Evolutionary conservation across 1,139 yeast genomes (phyloP), one percentile per base, ranked within the genome.

Genomic region (Protomyces pachydermus): DNA sequence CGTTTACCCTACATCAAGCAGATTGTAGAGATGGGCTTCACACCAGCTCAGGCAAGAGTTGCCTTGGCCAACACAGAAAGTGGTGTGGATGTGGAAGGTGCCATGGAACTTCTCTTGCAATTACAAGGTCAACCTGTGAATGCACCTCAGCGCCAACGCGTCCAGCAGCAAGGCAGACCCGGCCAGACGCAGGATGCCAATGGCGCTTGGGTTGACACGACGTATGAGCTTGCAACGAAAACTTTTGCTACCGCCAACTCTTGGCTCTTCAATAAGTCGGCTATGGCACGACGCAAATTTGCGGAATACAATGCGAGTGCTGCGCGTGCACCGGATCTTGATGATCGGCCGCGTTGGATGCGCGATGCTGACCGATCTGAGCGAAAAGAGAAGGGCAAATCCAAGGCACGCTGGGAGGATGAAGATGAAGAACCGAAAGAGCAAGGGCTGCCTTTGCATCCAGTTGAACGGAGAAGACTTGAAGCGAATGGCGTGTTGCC

Each of bases 21-120:
- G 69, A 77, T 89, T 61, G 75, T 88, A 0, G 95, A 89, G 67
- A 88, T 89, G 82, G 96, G 96, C 1, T 89, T 89, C 70, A 76
- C 86, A 0, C 76, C 81, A 0, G 86, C 83, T 1, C 83, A 80
- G 61, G 84, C 95, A 3, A 81, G 79, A 52, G 76, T 77, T 8
- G 95, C 96, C 0, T 78, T 89, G 52, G 78, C 77, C 20, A 72
- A 75, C 56, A 80, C 84, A 0, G 74, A 76, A 25, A 75, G 78
- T n/a, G 93, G 91, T 0, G 70, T 80, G 34, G 83, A 87, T 69
- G 77, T 88, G 12, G 83, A 85, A 68, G 80, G 78, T 48, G 91
- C 96, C 48, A 87, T 88, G 45, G 84, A 85, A 61, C 82, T 77
- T 20, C 46, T 58, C 23, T 20, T 58, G 45, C 23, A 34, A 18